Evolutionary conservation across 345 rosid species (phyloP), one percentile per base, ranked within the genome.

Genomic region (Linum trigynum): DNA sequence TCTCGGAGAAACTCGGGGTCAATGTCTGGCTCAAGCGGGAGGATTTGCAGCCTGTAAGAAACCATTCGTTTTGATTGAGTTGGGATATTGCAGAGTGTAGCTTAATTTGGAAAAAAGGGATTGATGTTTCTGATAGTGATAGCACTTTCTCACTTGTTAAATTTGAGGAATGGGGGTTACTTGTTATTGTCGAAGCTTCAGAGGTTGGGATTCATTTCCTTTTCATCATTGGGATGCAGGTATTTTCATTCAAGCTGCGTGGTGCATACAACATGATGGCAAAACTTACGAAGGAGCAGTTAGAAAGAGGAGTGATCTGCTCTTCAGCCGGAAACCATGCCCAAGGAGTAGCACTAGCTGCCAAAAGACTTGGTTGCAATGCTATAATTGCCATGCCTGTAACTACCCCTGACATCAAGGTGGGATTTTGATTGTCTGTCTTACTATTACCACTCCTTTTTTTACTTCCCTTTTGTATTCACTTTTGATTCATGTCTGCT

Each of bases 291-390:
- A 71, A 73, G 41, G 92, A 81, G 35, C 82, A 81, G 68, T 76
- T 95, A 75, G 80, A 88, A 12, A 89, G 71, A 70, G 96, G 97
- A 5, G 95, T 95, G 62, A 84, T 95, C 51, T 91, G 97, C 71
- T 94, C 99, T 12, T 94, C 99, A 6, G 97, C 99, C 39, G 97
- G 99, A 68, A 94, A 94, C 75, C 99, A 91, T 82, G 99, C 99
- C 43, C 99, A 94, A 78, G 99, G 97, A 42, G 99, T 94, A 59
- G 99, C 99, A 12, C 80, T 94, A 50, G 70, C 97, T 67, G 97
- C 99, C 58, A 78, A 79, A 65, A 82, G 62, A 74, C 77, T 94
- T 0, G 85, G 82, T 39, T 91, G 99, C 51, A 70, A 68, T 63
- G 97, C 97, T 0, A 82, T 94, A 62, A 85, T 94, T 75, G 95